phyloP scores from a whole-genome alignment of 495 filamentous ascomycete genomes.

The Hyaloscypha hepaticicola region DNA sequence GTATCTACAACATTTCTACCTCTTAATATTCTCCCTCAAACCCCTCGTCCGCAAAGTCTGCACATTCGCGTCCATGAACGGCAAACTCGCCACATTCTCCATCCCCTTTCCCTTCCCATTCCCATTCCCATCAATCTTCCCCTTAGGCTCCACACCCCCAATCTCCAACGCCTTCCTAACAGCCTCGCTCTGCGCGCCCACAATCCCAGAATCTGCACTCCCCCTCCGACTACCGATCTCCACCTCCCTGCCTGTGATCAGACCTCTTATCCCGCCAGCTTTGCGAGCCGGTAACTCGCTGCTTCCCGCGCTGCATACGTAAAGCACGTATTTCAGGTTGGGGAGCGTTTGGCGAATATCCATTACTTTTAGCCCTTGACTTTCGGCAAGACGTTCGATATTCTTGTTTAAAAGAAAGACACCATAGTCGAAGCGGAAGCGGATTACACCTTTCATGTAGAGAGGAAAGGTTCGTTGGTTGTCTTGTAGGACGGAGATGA shows the following conservation, averaged over 20 bases:
- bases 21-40: slow-evolving; percentile 29
- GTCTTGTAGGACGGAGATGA: slow-evolving; percentile 65
- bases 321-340: slow-evolving; percentile 91
- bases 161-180: slow-evolving; percentile 37
- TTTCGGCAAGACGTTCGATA: slow-evolving; percentile 78
- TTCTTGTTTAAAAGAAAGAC: slow-evolving; percentile 94
- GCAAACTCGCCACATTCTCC: neutral
- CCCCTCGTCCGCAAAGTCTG: slow-evolving; percentile 30
- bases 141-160: slow-evolving; percentile 11
- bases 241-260: slow-evolving; percentile 47
- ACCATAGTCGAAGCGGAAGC: slow-evolving; percentile 90
- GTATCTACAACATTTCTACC: neutral
- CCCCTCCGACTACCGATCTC: slow-evolving; percentile 45
- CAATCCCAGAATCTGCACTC: slow-evolving; percentile 45
- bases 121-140: slow-evolving; percentile 13
- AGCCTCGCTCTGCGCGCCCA: slow-evolving; percentile 39
- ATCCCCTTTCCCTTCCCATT: slow-evolving; percentile 5
- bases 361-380: slow-evolving; percentile 70
- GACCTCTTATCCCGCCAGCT: slow-evolving; percentile 68
- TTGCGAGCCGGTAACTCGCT: slow-evolving; percentile 78
- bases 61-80: slow-evolving; percentile 17
- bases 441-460: slow-evolving; percentile 69
- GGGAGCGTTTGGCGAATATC: slow-evolving; percentile 90
- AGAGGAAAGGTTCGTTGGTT: slow-evolving; percentile 74
- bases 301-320: slow-evolving; percentile 74